A percentile compares a stretch with the other conserved stretches of the same genome.
phyloP scores from a whole-genome alignment of 352 stramenopile species.

The Halophytophthora batemanensis region DNA sequence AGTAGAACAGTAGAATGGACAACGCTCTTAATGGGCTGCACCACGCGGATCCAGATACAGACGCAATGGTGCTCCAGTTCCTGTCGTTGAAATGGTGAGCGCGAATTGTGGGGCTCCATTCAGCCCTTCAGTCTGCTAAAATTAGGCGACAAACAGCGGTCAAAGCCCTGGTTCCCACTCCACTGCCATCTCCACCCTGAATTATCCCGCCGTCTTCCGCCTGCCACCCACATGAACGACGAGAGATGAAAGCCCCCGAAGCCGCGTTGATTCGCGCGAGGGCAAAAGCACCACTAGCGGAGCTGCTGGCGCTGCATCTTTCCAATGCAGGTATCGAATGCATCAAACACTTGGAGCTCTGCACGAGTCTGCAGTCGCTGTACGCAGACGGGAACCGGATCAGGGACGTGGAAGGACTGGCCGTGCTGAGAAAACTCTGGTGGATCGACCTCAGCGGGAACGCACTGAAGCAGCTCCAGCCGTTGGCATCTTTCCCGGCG shows the following conservation, averaged over 20 bases:
- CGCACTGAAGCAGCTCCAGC: constrained; percentile 28
- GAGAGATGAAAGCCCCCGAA: constrained; percentile 39
- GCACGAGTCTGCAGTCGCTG: constrained; percentile 39
- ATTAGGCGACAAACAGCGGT: not conserved
- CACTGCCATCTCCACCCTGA: not conserved
- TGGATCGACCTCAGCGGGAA: constrained; percentile 54
- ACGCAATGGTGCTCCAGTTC: no score
- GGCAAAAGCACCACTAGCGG: constrained; percentile 43
- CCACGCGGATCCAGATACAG: not conserved
- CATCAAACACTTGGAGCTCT: constrained; percentile 47
- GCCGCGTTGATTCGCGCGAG: constrained; percentile 46
- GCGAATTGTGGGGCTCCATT: no score
- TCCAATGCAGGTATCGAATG: constrained; percentile 46
- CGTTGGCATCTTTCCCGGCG: constrained; percentile 42
- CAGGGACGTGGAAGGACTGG: constrained; percentile 36
- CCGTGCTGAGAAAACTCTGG: constrained; percentile 43
- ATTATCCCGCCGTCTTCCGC: not conserved
- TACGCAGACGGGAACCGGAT: constrained; percentile 55
- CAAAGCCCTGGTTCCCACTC: not conserved
- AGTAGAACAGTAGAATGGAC: not conserved
- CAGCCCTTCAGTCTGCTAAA: no score
- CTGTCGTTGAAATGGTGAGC: no score
- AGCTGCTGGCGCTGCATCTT: constrained; percentile 52
- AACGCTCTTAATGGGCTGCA: not conserved
- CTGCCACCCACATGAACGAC: constrained; percentile 1